Base-by-base conservation (phyloP, 2,329 filamentous ascomycete species). In the Zymoseptoria crescenta region DNA sequence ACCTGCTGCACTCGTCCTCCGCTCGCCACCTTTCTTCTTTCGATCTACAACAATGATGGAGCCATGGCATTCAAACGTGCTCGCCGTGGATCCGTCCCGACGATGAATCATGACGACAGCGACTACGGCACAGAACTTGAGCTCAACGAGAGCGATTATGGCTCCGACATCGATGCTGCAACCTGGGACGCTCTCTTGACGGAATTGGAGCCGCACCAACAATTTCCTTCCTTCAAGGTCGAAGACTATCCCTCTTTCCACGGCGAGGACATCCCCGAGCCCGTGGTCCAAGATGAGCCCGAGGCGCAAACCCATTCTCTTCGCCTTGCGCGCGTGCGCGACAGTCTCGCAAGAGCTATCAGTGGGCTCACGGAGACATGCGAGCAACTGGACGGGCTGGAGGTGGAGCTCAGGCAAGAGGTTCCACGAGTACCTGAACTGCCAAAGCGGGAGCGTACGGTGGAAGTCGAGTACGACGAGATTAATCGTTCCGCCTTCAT, bases 161-260 rank as follows among this genome's bases (percentile, higher is more conserved):
- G 83, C 61, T 84, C 82, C 4, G 84, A 87, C 61, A 79, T 87
- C 64, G 82, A 85, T 73, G 79, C 83, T 62, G 76, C 77, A 52
- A 73, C 81, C 35, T 67, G 85, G 57, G 76, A 77, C 66, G 74
- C 77, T 48, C 69, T 86, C 29, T 72, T 86, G 55, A 74, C 76
- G 54, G 73, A 78, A 64, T 72, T 77, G 56, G 73, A 73, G 49
- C 64, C 73, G 24, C 72, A 74, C 51, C 56, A 8, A 9, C 56
- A 24, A 50, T 19, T 5, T 21, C 54, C 5, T 48, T 10, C 54
- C 9, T 19, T 55, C 53, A 54, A 54, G 41, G 48, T 24, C 56
- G 41, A 52, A 52, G 29, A 48, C 49, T 49, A 35, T 13, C 55
- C 58, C 16, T 27, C 35, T 2, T 45, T 59, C 8, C 30, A 59